These are phyloP conservation scores for Citeromyces hawaiiensis DNA, from an alignment of 1,139 yeast species.

Conservation along the genomic window DNA sequence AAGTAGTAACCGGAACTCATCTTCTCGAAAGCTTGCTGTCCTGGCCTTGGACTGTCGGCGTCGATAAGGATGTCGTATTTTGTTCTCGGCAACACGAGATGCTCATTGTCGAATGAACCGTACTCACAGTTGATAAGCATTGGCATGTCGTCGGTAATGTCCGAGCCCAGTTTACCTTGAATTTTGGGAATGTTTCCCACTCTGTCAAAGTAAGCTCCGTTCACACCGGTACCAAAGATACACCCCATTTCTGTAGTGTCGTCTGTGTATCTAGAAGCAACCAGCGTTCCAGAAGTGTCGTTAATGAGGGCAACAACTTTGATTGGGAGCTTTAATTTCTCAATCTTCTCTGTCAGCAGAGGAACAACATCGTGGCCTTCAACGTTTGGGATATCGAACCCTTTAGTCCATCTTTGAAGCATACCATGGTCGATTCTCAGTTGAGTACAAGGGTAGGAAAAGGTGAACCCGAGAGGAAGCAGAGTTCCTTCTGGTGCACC, in stretches of 20 bases:
- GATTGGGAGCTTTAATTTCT: constrained; percentile 59
- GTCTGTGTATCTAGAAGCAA: constrained; percentile 91
- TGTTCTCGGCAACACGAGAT: constrained; percentile 77
- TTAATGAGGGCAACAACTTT: constrained; percentile 87
- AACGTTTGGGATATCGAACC: constrained; percentile 87
- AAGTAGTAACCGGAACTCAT: constrained; percentile 96
- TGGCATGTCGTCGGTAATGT: constrained; percentile 49
- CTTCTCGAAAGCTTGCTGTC: constrained; percentile 94
- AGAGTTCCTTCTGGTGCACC: constrained; percentile 29
- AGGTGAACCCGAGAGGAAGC: constrained; percentile 89
- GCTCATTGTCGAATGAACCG: constrained; percentile 96
- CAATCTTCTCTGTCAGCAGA: constrained; percentile 70
- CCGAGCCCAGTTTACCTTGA: constrained; percentile 54
- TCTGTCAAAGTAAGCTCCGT: constrained; percentile 89
- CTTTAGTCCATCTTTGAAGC: constrained; percentile 97
- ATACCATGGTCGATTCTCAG: constrained; percentile 72
- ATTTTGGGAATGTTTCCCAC: constrained; percentile 74
- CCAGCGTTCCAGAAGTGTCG: constrained; percentile 96
- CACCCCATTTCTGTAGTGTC: constrained; percentile 89
- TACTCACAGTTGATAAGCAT: constrained; percentile 99
- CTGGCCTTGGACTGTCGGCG: constrained; percentile 87
- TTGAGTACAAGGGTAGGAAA: constrained; percentile 91
- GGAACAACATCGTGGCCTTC: constrained; percentile 96
- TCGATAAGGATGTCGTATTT: constrained; percentile 76
- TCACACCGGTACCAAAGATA: constrained; percentile 97